Evolutionary conservation across 805 yeast species (phyloP), one percentile per base, ranked within the genome.

Genomic region (Pichia ethanolica): DNA sequence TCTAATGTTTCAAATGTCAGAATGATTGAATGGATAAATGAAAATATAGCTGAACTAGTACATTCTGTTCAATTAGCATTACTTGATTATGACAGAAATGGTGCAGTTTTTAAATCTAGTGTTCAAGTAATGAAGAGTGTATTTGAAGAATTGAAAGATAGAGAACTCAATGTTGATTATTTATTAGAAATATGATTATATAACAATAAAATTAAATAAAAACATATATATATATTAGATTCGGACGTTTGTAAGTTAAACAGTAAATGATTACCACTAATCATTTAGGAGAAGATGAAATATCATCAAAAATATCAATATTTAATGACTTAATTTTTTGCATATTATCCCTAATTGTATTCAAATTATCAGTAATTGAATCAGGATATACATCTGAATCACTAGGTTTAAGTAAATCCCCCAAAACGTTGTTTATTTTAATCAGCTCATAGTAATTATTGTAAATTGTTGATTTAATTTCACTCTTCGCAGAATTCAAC

Each of bases 21-120:
- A 33, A 69, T 89, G 14, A 83, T 88, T n/a, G 80, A 82, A 53
- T 89, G 96, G 96, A 77, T 84, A 35, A 77, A 78, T 49, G 74
- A 74, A 11, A 84, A 82, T 62, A 77, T 86, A 34, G 76, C 78
- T 39, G 70, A 71, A 44, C 83, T 85, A 55, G 79, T 81, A 33
- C 68, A 70, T 14, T 65, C 81, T 7, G 76, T 89, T 56, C 78
- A 80, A 44, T 78, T 85, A 49, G 90, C 86, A 56, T 66, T 90
- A 28, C 71, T 79, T 43, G 87, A 84, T 26, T 78, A 86, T 12
- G 73, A 79, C 43, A 69, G 77, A 41, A 69, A 71, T 7, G 74
- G 82, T 10, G 67, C 74, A 7, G 70, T 75, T 9, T 82, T 83
- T 55, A 68, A 71, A 43, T 75, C 73, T 40, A 81, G 89, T 49